Evolutionary conservation across 768 basidiomycete species (phyloP).

Genomic region (Trametes cinnabarina): DNA sequence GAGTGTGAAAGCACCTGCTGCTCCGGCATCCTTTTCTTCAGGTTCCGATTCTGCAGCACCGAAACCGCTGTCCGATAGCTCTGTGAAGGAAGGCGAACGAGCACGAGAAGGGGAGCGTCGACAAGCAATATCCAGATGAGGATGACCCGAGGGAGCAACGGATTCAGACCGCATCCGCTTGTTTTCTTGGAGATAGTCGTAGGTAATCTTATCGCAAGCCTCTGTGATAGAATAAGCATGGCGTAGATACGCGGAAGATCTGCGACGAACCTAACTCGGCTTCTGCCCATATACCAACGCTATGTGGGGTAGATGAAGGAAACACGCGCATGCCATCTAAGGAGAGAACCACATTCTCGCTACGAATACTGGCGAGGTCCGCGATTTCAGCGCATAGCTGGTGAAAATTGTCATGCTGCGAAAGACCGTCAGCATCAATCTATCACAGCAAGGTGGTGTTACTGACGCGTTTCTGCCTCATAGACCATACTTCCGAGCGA

Average conservation of each 20-base stretch:
- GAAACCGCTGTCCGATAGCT: slow-evolving; percentile 27
- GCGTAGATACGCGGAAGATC: neutral
- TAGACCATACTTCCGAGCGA: slow-evolving; percentile 43
- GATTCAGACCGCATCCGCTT: slow-evolving; percentile 30
- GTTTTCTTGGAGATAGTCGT: slow-evolving; percentile 57
- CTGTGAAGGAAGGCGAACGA: slow-evolving; percentile 15
- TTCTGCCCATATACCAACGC: slow-evolving; percentile 64
- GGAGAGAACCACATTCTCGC: slow-evolving; percentile 55
- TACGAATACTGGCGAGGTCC: slow-evolving; percentile 53
- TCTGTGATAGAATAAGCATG: slow-evolving; percentile 38
- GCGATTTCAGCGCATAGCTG: slow-evolving; percentile 64
- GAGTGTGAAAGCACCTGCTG: slow-evolving; percentile 58
- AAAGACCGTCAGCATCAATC: neutral
- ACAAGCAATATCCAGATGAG: neutral
- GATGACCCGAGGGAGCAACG: slow-evolving; percentile 11
- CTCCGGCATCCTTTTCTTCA: slow-evolving; percentile 32
- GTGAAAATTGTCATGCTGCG: slow-evolving; percentile 63
- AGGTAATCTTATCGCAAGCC: slow-evolving; percentile 62
- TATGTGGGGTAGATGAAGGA: slow-evolving; percentile 64
- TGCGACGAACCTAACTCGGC: slow-evolving; percentile 54
- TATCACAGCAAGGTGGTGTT: neutral
- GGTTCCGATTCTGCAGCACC: slow-evolving; percentile 20
- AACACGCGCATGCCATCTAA: slow-evolving; percentile 64
- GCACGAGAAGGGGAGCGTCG: slow-evolving; percentile 11
- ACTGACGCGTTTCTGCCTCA: slow-evolving; percentile 59